Conservation (phyloP, 495 filamentous ascomycete species). For the Neurospora sp. region DNA sequence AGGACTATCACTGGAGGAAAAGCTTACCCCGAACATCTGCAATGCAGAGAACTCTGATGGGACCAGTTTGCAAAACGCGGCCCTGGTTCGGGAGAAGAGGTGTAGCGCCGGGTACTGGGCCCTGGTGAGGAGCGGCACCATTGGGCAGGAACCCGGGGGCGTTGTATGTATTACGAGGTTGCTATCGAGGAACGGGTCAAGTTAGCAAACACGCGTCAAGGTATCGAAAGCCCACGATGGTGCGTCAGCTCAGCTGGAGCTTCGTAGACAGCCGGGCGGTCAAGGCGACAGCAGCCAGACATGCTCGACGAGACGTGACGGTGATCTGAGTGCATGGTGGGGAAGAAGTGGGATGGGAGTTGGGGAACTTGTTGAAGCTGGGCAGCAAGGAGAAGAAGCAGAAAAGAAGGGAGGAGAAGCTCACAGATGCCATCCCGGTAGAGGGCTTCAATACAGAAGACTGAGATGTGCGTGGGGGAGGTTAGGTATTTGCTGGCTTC, state of each 20-base stretch:
- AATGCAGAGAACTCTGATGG: constrained; percentile 82
- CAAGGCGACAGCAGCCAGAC: neutral
- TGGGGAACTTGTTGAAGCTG: neutral
- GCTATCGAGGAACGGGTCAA: constrained; percentile 18
- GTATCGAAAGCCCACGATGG: neutral
- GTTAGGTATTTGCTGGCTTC: constrained; percentile 1
- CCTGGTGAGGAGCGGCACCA: constrained; percentile 37
- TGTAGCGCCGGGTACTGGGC: constrained; percentile 39
- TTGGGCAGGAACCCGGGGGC: constrained; percentile 43
- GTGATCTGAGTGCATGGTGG: neutral
- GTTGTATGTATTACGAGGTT: constrained; percentile 32
- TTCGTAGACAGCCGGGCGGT: neutral
- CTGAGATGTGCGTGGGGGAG: neutral
- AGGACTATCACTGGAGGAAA: neutral
- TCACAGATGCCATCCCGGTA: constrained; percentile 26
- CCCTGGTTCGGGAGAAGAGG: constrained; percentile 49
- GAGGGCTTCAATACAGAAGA: neutral
- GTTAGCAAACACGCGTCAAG: neutral
- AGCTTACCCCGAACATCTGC: constrained; percentile 90
- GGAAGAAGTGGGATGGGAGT: neutral
- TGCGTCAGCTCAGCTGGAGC: neutral
- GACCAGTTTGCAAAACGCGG: constrained; percentile 72
- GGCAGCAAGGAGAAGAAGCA: neutral
- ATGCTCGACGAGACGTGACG: neutral
- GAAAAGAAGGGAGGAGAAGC: constrained; percentile 1